Base-by-base conservation (phyloP, 768 basidiomycete genomes). In the Rhizopogon sp. region DNA sequence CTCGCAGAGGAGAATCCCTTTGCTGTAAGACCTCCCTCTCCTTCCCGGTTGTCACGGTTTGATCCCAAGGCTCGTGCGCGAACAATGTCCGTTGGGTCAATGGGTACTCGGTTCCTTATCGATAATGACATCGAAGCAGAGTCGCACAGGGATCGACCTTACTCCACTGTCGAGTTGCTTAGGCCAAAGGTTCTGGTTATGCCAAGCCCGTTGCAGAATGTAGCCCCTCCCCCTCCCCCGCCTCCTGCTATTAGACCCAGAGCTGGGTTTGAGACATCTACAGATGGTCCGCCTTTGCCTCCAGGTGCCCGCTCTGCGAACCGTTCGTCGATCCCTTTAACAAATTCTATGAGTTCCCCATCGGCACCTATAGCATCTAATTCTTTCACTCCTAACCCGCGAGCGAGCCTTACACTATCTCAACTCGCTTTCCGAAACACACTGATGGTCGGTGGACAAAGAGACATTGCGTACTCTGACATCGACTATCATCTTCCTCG, bases 181-280 rank as follows among this genome's bases (percentile, higher is more conserved):
- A 80, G 93, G 20, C 94, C 94, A 1, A 93, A 93, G 68, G 79
- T 93, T n/a, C 84, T 97, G 43, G 84, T 97, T 58, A 96, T 97
- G 94, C 94, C 94, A 9, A 88, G 87, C 57, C 90, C 92, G 1
- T 73, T 96, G 39, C 89, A 94, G 62, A 72, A 76, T 50, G 63
- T 70, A 16, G 64, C 73, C 16, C 62, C 69, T 39, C 58, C 68
- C 28, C 58, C 70, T 20, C 59, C 75, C 16, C 66, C 73, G 37
- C 63, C 73, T 43, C 56, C 75, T 14, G 59, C 62, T 41, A 64
- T 64, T 3, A 70, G 66, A 40, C 62, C 75, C 33, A 73, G 76
- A 45, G 81, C 81, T 46, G 86, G 85, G 8, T 88, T 91, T 67
- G 76, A 82, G 65, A 67, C 77, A 43, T 79, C 84, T 14, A 74